Conservation (phyloP, 2,329 filamentous ascomycete genomes). For the Paecilomyces niveus region DNA sequence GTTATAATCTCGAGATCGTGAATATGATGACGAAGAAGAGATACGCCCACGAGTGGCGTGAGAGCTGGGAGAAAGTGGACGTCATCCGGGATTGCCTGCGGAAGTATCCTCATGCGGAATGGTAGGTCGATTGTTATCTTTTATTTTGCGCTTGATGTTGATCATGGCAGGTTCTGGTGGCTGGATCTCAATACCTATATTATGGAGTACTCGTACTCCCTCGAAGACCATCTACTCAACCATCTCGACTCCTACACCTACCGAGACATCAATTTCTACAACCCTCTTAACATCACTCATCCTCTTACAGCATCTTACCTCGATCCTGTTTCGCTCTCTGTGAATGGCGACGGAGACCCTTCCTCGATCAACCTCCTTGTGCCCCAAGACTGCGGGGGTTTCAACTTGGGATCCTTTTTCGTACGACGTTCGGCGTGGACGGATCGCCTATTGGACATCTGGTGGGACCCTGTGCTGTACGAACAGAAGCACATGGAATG, state of each 20-base stretch:
- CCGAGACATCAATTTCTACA: slow-evolving; percentile 93
- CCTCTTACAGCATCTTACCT: slow-evolving; percentile 69
- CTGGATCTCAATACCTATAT: slow-evolving; percentile 94
- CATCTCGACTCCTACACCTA: slow-evolving; percentile 68
- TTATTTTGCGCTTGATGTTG: slow-evolving; percentile 4
- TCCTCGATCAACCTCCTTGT: slow-evolving; percentile 82
- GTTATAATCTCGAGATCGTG: slow-evolving; percentile 90
- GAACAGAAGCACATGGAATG: slow-evolving; percentile 99
- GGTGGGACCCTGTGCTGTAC: slow-evolving; percentile 97
- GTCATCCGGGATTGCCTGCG: slow-evolving; percentile 79
- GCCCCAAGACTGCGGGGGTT: slow-evolving; percentile 89
- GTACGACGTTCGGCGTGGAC: slow-evolving; percentile 79
- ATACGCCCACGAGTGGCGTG: slow-evolving; percentile 97
- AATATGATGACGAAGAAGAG: slow-evolving; percentile 99
- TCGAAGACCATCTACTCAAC: slow-evolving; percentile 87
- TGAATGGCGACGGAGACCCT: slow-evolving; percentile 66
- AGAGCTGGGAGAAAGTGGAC: slow-evolving; percentile 99
- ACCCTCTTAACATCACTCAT: slow-evolving; percentile 88
- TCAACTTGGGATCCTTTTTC: slow-evolving; percentile 96
- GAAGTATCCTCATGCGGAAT: slow-evolving; percentile 94
- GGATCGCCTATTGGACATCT: slow-evolving; percentile 84
- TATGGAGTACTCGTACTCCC: slow-evolving; percentile 89
- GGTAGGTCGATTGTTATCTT: slow-evolving; percentile 50
- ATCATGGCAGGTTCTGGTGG: slow-evolving; percentile 83
- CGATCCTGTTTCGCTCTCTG: slow-evolving; percentile 64